A percentile compares a stretch with the other conserved stretches of the same genome.
These are phyloP conservation scores for Mycogone perniciosa DNA, from an alignment of 2,329 filamentous ascomycete species.

Conservation along the genomic window DNA sequence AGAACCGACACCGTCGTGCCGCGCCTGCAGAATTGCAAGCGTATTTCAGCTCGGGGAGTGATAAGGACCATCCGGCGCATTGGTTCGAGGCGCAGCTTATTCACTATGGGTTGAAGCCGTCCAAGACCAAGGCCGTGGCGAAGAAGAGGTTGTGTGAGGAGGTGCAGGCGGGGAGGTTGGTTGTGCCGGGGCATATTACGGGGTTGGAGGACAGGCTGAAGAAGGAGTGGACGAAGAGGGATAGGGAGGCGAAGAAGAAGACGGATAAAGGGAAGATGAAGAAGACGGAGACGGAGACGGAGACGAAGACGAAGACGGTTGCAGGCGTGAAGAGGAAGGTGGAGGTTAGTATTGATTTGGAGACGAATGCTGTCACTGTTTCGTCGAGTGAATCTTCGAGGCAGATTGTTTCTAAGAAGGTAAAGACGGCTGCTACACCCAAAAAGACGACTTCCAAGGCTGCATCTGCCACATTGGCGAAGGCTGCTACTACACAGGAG, in stretches of 20 bases:
- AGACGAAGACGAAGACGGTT: not conserved
- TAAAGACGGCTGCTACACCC: slow-evolving; percentile 6
- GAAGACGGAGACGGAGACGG: not conserved
- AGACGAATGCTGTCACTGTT: not conserved
- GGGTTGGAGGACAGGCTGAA: slow-evolving; percentile 40
- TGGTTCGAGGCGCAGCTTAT: slow-evolving; percentile 58
- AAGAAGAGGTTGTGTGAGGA: slow-evolving; percentile 54
- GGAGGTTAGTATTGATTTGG: slow-evolving; percentile 1
- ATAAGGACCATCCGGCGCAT: slow-evolving; percentile 47
- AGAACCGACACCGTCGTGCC: slow-evolving; percentile 41
- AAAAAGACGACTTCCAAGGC: not conserved
- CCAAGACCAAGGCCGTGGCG: slow-evolving; percentile 52
- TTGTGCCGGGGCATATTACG: slow-evolving; percentile 41
- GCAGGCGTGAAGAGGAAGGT: slow-evolving; percentile 25
- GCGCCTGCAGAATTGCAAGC: slow-evolving; percentile 37
- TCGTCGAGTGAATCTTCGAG: not conserved
- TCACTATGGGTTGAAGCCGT: slow-evolving; percentile 53
- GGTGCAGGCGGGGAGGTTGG: slow-evolving; percentile 40
- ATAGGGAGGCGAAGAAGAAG: slow-evolving; percentile 10
- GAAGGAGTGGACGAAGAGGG: not conserved
- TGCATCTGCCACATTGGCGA: not conserved
- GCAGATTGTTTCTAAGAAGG: slow-evolving; percentile 14
- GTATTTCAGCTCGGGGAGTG: slow-evolving; percentile 36
- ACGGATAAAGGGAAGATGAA: slow-evolving; percentile 1
- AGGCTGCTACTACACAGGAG: not conserved